Evolutionary conservation across 805 yeast species (phyloP), one percentile per base, ranked within the genome.

Genomic region (Yueomyces sp.): DNA sequence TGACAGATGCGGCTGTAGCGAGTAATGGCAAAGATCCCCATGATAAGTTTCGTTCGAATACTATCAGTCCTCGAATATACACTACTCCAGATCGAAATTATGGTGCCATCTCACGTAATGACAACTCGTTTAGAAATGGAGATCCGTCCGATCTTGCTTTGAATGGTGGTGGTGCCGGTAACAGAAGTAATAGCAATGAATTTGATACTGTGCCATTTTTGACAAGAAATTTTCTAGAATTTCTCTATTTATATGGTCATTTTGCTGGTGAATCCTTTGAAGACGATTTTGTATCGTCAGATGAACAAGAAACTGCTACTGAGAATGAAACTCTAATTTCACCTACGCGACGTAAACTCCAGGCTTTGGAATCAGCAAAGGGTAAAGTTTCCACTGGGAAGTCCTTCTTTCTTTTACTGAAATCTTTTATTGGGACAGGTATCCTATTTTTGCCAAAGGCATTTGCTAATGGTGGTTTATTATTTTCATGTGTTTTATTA

Each of bases 261-360:
- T 84, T 84, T 62, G 92, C 92, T 2, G 94, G 94, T 56, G 92
- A 83, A 60, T 76, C 79, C 37, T 69, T 83, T 43, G 90, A 81
- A 52, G 82, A 77, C 54, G 87, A 78, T 54, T 74, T 67, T 43
- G 52, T 57, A 46, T 52, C 67, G 64, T 56, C 55, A 28, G 77
- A 69, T 40, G 76, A 69, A 39, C 43, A 40, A 11, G 47, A 40
- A 11, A 41, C 29, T 41, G 45, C 34, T 34, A 43, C 43, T 47
- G 28, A 27, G 26, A 5, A 9, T 9, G 37, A 34, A 19, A 34
- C 37, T 11, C 26, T 34, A 7, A 7, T 34, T 9, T 19, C 37
- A 34, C 8, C 26, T 5, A 34, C 8, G 8, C 8, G n/a, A 19
- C 6, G 33, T 6, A 30, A 6, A 30, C 33, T 6, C 6, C 33